A percentile compares a stretch with the other conserved stretches of the same genome.
Evolutionary conservation across 1,139 yeast species (phyloP).

Genomic region (Diutina mesorugosa): DNA sequence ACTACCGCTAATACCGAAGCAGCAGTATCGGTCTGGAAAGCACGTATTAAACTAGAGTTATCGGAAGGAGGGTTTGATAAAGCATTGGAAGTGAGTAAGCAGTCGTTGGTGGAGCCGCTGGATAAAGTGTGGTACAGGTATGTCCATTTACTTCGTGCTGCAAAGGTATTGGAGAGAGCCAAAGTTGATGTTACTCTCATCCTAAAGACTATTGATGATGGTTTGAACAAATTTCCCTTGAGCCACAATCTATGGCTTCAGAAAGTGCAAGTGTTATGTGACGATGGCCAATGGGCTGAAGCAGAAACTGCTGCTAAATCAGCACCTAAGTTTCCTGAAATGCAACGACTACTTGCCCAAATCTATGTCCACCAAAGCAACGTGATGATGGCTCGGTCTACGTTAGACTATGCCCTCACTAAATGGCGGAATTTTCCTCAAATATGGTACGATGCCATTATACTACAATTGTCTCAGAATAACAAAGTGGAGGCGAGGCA

Average conservation of each 20-base stretch:
- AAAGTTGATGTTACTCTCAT: constrained; percentile 15
- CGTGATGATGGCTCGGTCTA: constrained; percentile 51
- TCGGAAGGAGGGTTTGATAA: constrained; percentile 20
- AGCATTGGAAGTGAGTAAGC: constrained; percentile 30
- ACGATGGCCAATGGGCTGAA: constrained; percentile 16
- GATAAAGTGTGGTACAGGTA: constrained; percentile 48
- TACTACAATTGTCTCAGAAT: constrained; percentile 40
- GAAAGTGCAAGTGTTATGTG: constrained; percentile 2
- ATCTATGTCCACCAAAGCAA: constrained; percentile 31
- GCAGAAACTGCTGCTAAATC: constrained; percentile 36
- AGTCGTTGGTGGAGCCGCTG: constrained; percentile 12
- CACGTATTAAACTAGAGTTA: constrained; percentile 52
- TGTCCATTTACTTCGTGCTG: constrained; percentile 39
- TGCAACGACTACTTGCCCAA: constrained; percentile 19
- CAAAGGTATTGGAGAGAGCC: not conserved
- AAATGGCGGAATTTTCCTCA: constrained; percentile 34
- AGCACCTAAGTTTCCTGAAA: constrained; percentile 25
- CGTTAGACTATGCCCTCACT: constrained; percentile 54
- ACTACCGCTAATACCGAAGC: constrained; percentile 19
- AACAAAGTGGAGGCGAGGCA: constrained; percentile 43
- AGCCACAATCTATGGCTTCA: constrained; percentile 44
- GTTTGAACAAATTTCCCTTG: constrained; percentile 30
- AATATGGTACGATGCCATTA: constrained; percentile 47
- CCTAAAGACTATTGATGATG: constrained; percentile 26
- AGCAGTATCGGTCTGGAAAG: constrained; percentile 54